Percentiles rank a stretch among this genome's conserved stretches.
Evolutionary conservation across 257 asterid species (phyloP).

Genomic region (Gardenia jasminoides): DNA sequence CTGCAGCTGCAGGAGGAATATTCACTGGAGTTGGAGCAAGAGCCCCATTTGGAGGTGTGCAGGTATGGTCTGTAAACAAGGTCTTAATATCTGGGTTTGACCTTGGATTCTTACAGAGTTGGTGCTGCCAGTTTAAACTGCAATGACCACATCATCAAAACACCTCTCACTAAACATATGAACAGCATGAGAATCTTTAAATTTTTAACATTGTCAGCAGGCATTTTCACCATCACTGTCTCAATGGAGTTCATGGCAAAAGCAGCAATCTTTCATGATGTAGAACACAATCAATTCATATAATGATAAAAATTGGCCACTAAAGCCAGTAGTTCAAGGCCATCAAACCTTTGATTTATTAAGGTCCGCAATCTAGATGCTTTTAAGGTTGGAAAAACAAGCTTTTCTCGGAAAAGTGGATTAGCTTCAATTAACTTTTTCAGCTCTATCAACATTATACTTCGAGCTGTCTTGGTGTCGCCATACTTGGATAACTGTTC

Average conservation of each 20-base stretch:
- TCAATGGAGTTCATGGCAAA: neutral
- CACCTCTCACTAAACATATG: neutral
- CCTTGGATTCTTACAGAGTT: conserved; percentile 94
- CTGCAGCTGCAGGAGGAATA: conserved; percentile 69
- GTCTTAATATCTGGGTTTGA: conserved; percentile 95
- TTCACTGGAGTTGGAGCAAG: conserved; percentile 74
- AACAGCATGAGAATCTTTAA: neutral
- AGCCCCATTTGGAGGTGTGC: conserved; percentile 83
- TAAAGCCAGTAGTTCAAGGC: neutral
- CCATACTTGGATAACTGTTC: conserved; percentile 98
- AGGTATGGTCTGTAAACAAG: conserved; percentile 79
- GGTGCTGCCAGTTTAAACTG: conserved; percentile 99
- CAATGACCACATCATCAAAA: conserved; percentile 19
- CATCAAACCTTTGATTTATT: conserved; percentile 77
- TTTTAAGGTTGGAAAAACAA: conserved; percentile 78
- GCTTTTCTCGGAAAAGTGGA: conserved; percentile 97
- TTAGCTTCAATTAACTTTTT: conserved; percentile 94
- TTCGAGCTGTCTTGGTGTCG: conserved; percentile 96
- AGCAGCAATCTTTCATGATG: neutral
- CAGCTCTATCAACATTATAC: conserved; percentile 92
- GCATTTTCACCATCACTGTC: neutral
- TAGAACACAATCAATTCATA: neutral
- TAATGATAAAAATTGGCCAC: neutral
- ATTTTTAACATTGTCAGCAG: neutral
- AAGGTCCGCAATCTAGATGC: conserved; percentile 93